A percentile compares a stretch with the other conserved stretches of the same genome.
phyloP scores from a whole-genome alignment of 2,329 filamentous ascomycete species.

The Fusarium sterilihyphosum region DNA sequence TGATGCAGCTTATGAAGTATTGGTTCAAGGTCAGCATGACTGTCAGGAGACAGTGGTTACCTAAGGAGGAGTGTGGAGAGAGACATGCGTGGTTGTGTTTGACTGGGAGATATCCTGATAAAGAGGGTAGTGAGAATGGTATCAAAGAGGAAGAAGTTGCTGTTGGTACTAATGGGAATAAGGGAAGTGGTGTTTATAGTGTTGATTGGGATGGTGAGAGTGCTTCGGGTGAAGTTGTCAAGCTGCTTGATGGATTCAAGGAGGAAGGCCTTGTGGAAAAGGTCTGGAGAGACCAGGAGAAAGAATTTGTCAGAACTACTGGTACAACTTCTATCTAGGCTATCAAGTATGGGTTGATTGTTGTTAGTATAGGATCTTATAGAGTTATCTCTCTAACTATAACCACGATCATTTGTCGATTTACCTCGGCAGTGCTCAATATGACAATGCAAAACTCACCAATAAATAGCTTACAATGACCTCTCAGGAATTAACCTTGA shows the following conservation, averaged over 20 bases:
- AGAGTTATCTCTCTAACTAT: too few species aligned
- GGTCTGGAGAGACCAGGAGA: constrained; percentile 38
- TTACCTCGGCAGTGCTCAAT: not conserved
- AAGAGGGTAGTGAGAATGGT: not conserved
- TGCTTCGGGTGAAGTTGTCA: constrained; percentile 18
- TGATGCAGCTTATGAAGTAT: constrained; percentile 32
- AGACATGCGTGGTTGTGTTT: constrained; percentile 40
- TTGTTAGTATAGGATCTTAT: not conserved
- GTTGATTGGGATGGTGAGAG: constrained; percentile 39
- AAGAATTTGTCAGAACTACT: constrained; percentile 37
- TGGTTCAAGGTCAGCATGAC: constrained; percentile 11
- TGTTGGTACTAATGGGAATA: constrained; percentile 30
- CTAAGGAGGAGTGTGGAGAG: constrained; percentile 38
- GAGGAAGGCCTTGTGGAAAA: constrained; percentile 33
- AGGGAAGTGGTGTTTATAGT: constrained; percentile 40
- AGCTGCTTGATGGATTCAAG: constrained; percentile 25
- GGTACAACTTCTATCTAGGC: not conserved
- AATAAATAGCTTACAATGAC: not conserved
- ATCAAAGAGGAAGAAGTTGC: constrained; percentile 5
- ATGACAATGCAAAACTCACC: not conserved
- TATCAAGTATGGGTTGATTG: rapidly evolving
- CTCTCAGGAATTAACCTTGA: not conserved
- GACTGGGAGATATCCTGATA: constrained; percentile 32
- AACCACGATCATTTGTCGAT: too few species aligned
- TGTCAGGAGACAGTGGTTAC: constrained; percentile 20